Evolutionary conservation across 257 asterid species (phyloP).

Genomic region (Coffea eugenioides): DNA sequence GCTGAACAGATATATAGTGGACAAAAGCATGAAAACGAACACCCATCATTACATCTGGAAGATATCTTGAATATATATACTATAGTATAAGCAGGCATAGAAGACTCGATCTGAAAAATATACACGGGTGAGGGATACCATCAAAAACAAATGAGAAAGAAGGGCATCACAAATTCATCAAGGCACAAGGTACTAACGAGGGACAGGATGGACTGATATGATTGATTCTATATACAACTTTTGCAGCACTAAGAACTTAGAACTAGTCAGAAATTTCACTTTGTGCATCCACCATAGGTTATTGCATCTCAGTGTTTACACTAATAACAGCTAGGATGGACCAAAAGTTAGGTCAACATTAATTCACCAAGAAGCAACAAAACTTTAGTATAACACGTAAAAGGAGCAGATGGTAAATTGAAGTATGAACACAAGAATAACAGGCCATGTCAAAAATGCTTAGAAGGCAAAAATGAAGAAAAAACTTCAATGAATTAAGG

Average conservation of each 20-base stretch:
- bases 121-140: neutral
- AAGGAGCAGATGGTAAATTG: neutral
- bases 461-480: neutral
- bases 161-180: neutral
- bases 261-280: neutral
- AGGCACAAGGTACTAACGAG: no score
- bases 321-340: neutral
- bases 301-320: neutral
- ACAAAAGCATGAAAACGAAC: neutral
- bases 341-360: neutral
- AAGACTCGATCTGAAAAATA: neutral
- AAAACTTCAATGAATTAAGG: neutral
- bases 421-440: neutral
- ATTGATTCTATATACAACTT: neutral
- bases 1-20: constrained; percentile 43
- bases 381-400: neutral
- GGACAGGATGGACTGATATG: neutral
- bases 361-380: neutral
- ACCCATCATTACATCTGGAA: neutral
- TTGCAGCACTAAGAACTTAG: neutral
- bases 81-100: neutral
- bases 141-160: no score
- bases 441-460: neutral
- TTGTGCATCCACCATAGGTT: neutral
- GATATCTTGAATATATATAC: neutral